Evolutionary conservation across 2,329 filamentous ascomycete species (phyloP).

Genomic region (Magnaporthales sp.): DNA sequence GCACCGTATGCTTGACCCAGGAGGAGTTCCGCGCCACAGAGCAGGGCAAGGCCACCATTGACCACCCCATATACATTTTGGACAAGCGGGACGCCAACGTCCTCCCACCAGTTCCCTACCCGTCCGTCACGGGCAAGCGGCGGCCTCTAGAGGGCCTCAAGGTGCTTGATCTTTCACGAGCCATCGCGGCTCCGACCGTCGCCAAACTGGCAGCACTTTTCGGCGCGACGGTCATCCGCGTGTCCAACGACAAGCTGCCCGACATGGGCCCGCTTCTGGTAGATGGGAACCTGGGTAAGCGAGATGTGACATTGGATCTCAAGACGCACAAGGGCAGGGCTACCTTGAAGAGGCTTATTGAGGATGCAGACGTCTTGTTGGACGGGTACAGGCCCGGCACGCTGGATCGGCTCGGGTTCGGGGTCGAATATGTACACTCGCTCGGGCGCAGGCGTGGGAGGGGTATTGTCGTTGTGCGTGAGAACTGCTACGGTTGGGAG

Average conservation of each 20-base stretch:
- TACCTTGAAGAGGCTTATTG: conserved; percentile 30
- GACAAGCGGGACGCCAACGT: conserved; percentile 28
- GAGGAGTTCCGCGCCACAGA: conserved; percentile 31
- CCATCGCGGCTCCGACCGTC: conserved; percentile 38
- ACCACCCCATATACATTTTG: conserved; percentile 38
- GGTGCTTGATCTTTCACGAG: conserved; percentile 39
- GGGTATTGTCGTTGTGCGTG: conserved; percentile 37
- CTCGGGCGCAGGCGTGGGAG: conserved; percentile 28
- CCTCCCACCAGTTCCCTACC: conserved; percentile 37
- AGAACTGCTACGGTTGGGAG: conserved; percentile 46
- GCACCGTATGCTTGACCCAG: conserved; percentile 33
- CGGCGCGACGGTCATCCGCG: conserved; percentile 36
- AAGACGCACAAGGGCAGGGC: conserved; percentile 27
- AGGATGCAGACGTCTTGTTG: conserved; percentile 42
- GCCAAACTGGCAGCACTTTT: conserved; percentile 31
- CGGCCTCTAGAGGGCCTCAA: conserved; percentile 35
- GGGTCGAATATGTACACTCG: conserved; percentile 28
- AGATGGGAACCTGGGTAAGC: conserved; percentile 37
- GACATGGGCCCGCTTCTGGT: conserved; percentile 31
- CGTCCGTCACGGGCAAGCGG: conserved; percentile 18
- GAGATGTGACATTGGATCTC: conserved; percentile 37
- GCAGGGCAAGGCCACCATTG: conserved; percentile 23
- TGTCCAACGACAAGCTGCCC: conserved; percentile 31
- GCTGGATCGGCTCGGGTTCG: conserved; percentile 31
- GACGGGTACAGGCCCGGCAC: conserved; percentile 40